These are phyloP conservation scores for Aspergillus sp. DNA, from an alignment of 2,329 filamentous ascomycete species.

Conservation along the genomic window DNA sequence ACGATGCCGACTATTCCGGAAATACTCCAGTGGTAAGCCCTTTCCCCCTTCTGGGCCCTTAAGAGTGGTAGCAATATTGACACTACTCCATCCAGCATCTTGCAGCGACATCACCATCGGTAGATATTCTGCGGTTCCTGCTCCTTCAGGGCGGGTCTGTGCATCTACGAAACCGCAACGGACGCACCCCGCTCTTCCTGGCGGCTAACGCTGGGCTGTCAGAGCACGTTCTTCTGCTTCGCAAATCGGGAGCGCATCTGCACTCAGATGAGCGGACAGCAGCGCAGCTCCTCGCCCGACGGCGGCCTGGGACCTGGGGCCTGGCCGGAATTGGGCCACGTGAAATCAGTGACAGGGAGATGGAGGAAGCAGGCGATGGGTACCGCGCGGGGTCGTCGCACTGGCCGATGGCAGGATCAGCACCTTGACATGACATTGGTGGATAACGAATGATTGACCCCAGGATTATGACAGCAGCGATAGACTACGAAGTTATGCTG, in stretches of 20 bases:
- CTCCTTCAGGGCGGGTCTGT: slow-evolving; percentile 59
- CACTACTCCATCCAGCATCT: slow-evolving; percentile 44
- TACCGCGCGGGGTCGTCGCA: slow-evolving; percentile 8
- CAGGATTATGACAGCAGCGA: neutral
- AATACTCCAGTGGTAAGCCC: slow-evolving; percentile 61
- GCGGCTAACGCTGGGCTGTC: slow-evolving; percentile 57
- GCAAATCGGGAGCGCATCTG: slow-evolving; percentile 59
- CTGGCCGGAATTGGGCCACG: slow-evolving; percentile 41
- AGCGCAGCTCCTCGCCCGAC: slow-evolving; percentile 50
- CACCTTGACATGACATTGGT: slow-evolving; percentile 5
- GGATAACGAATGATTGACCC: neutral
- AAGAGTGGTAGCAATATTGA: neutral
- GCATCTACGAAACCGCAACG: slow-evolving; percentile 58
- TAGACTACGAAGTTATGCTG: neutral
- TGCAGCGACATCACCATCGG: slow-evolving; percentile 56
- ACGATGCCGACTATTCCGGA: slow-evolving; percentile 76
- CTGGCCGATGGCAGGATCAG: slow-evolving; percentile 14
- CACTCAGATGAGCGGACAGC: slow-evolving; percentile 57
- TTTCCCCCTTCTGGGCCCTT: neutral
- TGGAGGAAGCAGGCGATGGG: slow-evolving; percentile 3
- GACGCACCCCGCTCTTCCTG: slow-evolving; percentile 60
- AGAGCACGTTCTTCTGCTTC: slow-evolving; percentile 55
- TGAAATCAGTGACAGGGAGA: slow-evolving; percentile 12
- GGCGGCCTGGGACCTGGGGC: slow-evolving; percentile 43
- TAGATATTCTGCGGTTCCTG: slow-evolving; percentile 57